Base-by-base conservation (phyloP, 2,329 filamentous ascomycete genomes). In the Xylaria digitata region DNA sequence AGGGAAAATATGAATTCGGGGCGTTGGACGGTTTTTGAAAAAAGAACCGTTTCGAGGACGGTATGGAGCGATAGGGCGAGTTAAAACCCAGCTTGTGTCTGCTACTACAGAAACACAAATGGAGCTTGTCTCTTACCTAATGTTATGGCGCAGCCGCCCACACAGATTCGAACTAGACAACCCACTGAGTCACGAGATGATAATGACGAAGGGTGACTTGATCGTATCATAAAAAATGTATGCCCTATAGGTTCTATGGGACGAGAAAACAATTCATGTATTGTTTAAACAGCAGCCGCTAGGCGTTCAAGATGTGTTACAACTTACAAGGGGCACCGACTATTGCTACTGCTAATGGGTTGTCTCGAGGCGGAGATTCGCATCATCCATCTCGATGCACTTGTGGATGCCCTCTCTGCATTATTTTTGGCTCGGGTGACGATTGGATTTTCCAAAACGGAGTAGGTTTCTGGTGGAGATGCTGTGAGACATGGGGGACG, bases 341-440 rank as follows among this genome's bases (percentile, higher is more conserved):
- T 2, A 56, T n/a, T 43, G 5, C 11, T 23, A 46, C 34, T 37
- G 6, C 34, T 26, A 26, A 26, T 26, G 3, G 26, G 26, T 40
- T 42, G 32, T 37, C 30, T 23, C n/a, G 5, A 15, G 43, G 32
- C n/a, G 55, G 50, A 61, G 50, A 6, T 50, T 56, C 61, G 50
- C 56, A 50, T 45, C 56, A 50, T 45, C 21, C 26, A 17, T 63
- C 40, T 48, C 53, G 42, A 63, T 42, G 61, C 61, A 34, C 23
- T 43, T 37, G n/a, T 58, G 30, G 40, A 55, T 53, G 19, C 32
- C 48, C 21, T 48, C n/a, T n/a, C n/a, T n/a, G n/a, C n/a, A n/a
- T n/a, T n/a, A n/a, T 40, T 45, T 64, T 34, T 26, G 53, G 64
- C 67, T 65, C 65, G 67, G 67, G 61, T 67, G 67, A 69, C 61